A percentile compares a stretch with the other conserved stretches of the same genome.
These are phyloP conservation scores for Cryoendolithus antarcticus DNA, from an alignment of 2,329 filamentous ascomycete species.

Conservation along the genomic window DNA sequence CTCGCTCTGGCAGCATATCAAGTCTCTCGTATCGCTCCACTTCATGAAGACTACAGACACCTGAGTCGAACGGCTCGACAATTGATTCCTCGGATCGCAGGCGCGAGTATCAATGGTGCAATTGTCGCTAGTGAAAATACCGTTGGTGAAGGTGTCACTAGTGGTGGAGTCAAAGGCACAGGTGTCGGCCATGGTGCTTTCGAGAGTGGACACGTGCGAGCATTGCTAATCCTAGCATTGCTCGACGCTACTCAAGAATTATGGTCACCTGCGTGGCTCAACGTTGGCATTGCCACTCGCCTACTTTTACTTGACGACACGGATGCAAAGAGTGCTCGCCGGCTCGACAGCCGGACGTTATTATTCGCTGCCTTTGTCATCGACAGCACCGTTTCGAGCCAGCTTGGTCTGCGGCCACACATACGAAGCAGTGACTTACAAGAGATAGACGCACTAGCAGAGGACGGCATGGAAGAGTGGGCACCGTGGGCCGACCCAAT, in stretches of 20 bases:
- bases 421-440: constrained; percentile 37
- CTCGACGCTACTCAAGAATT: constrained; percentile 49
- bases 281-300: constrained; percentile 53
- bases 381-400: constrained; percentile 45
- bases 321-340: constrained; percentile 3
- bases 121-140: constrained; percentile 1
- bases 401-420: constrained; percentile 39
- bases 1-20: constrained; percentile 30
- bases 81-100: constrained; percentile 1
- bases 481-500: constrained; percentile 52
- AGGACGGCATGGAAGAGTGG: constrained; percentile 63
- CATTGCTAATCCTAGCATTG: constrained; percentile 41
- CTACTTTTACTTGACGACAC: constrained; percentile 16
- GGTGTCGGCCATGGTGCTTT: constrained; percentile 10
- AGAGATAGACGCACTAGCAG: constrained; percentile 40
- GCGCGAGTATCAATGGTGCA: background rate
- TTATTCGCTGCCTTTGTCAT: constrained; percentile 50
- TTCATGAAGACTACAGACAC: constrained; percentile 20
- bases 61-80: constrained; percentile 15
- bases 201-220: constrained; percentile 29
- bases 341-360: constrained; percentile 11
- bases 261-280: constrained; percentile 48
- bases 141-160: too few species aligned
- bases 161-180: too few species aligned
- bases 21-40: constrained; percentile 15